Conservation (phyloP, 345 rosid genomes). For the Hibiscus mutabilis region DNA sequence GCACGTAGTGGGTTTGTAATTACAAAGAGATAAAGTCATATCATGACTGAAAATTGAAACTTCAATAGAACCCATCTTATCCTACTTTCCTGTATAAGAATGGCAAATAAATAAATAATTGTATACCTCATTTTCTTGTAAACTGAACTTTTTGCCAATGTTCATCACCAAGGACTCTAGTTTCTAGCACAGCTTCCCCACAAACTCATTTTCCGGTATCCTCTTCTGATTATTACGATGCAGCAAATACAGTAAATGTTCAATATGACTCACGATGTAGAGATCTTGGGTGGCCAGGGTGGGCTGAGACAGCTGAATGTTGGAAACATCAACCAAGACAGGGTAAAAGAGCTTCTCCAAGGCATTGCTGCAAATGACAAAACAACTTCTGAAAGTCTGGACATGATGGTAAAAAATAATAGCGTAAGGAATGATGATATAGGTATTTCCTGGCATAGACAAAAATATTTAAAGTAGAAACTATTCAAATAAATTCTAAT, state of each 20-base stretch:
- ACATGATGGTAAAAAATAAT: background rate
- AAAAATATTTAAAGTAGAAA: background rate
- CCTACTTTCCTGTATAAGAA: background rate
- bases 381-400: background rate
- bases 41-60: background rate
- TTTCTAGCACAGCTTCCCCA: slow-evolving; percentile 41
- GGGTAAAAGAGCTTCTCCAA: slow-evolving; percentile 51
- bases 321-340: slow-evolving; percentile 30
- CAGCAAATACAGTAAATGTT: slow-evolving; percentile 40
- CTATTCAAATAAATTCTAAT: background rate
- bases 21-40: background rate
- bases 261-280: slow-evolving; percentile 27
- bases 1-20: background rate
- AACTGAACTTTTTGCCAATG: slow-evolving; percentile 35
- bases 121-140: slow-evolving; percentile 59
- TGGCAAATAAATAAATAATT: background rate
- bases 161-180: slow-evolving; percentile 33
- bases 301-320: slow-evolving; percentile 18
- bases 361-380: slow-evolving; percentile 43
- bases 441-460: background rate
- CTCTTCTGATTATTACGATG: slow-evolving; percentile 21
- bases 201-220: slow-evolving; percentile 20
- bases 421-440: background rate
- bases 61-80: background rate
- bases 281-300: slow-evolving; percentile 20